Evolutionary conservation across 2,329 filamentous ascomycete genomes (phyloP).

Genomic region (Colletotrichum limetticola): DNA sequence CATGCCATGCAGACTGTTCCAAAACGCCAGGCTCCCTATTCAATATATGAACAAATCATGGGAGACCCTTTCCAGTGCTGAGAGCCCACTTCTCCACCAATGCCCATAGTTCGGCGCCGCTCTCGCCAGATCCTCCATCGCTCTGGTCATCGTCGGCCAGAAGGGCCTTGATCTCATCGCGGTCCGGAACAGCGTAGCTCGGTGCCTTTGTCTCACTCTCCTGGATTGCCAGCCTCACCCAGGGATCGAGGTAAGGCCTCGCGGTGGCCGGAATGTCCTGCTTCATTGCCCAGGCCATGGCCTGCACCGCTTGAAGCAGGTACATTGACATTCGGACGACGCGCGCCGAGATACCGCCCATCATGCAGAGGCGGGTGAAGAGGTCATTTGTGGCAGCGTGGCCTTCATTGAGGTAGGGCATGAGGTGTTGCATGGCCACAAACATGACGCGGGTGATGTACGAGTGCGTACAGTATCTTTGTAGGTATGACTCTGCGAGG

Average conservation of each 20-base stretch:
- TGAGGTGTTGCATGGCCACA: slow-evolving; percentile 28
- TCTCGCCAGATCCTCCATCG: slow-evolving; percentile 1
- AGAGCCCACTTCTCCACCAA: slow-evolving; percentile 29
- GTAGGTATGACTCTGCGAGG: slow-evolving; percentile 21
- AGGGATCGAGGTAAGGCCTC: slow-evolving; percentile 22
- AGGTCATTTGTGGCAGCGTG: slow-evolving; percentile 21
- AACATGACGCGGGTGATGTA: slow-evolving; percentile 28
- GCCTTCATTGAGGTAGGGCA: slow-evolving; percentile 25
- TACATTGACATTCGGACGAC: slow-evolving; percentile 32
- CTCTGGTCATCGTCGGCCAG: slow-evolving; percentile 6
- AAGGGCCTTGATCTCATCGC: slow-evolving; percentile 25
- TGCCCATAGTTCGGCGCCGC: slow-evolving; percentile 28
- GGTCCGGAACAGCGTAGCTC: slow-evolving; percentile 21
- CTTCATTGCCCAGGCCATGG: slow-evolving; percentile 34
- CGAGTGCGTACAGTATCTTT: slow-evolving; percentile 9
- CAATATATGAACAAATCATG: neutral
- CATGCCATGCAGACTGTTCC: neutral
- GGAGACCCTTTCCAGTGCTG: neutral
- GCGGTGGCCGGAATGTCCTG: slow-evolving; percentile 18
- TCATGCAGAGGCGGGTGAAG: slow-evolving; percentile 29
- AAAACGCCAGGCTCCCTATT: neutral
- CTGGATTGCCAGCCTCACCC: slow-evolving; percentile 25
- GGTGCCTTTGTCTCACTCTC: slow-evolving; percentile 30
- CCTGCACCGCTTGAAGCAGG: slow-evolving; percentile 27
- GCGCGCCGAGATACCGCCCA: slow-evolving; percentile 28